A percentile compares a stretch with the other conserved stretches of the same genome.
Conservation (phyloP, 768 basidiomycete genomes). For the Pleurotus pulmonarius region DNA sequence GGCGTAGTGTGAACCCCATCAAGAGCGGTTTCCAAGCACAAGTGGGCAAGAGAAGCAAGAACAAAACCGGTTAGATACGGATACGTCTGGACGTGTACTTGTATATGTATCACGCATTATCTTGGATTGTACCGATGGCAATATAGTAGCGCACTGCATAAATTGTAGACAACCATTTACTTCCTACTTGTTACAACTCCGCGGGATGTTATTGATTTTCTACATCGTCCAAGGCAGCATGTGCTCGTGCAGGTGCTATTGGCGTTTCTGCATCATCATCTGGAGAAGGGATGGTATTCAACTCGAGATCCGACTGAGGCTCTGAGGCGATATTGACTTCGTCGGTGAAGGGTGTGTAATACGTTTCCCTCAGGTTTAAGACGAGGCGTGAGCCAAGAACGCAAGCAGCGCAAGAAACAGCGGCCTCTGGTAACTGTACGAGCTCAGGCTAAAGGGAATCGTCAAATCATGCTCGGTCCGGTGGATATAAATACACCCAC, state of each 20-base stretch:
- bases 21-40: conserved; percentile 99
- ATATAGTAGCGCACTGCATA: neutral
- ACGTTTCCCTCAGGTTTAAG: conserved; percentile 19
- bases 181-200: neutral
- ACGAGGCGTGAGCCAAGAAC: conserved; percentile 18
- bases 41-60: conserved; percentile 83
- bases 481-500: neutral
- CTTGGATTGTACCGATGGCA: conserved; percentile 2
- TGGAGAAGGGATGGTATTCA: neutral
- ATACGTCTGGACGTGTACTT: conserved; percentile 10
- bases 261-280: neutral
- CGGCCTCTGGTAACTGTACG: conserved; percentile 8
- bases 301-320: neutral
- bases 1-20: conserved; percentile 92
- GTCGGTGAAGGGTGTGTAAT: conserved; percentile 19
- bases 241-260: too few relatives aligned
- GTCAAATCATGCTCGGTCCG: neutral
- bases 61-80: conserved; percentile 56
- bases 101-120: conserved; percentile 1
- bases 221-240: neutral
- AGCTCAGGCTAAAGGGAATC: conserved; percentile 1
- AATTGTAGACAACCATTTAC: conserved; percentile 1
- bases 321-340: neutral
- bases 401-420: conserved; percentile 8
- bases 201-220: neutral